Base-by-base conservation (phyloP, 2,329 filamentous ascomycete genomes). In the Tolypocladium tropicale region DNA sequence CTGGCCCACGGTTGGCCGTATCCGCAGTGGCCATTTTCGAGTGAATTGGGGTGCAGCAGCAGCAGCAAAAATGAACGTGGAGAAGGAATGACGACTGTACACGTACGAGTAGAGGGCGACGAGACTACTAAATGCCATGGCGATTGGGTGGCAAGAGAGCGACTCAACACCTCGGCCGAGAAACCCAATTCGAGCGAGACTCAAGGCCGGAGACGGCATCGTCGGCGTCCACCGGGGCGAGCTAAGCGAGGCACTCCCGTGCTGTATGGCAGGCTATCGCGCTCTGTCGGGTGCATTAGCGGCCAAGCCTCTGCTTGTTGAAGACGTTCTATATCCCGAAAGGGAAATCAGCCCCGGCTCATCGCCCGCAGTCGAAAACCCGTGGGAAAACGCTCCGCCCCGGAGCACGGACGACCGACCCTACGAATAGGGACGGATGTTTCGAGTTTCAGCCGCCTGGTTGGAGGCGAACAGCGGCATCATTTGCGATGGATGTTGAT, bases 1-100 rank as follows among this genome's bases (percentile, higher is more conserved):
- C 53, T 39, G 64, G 64, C 5, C 64, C 65, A 28, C 67, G 68
- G 55, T 68, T 65, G 6, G 3, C 16, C 1, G 21, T 16, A 3
- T 25, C 14, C 33, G 9, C 14, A 9, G 51, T 39, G 16, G 34
- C 30, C 51, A 52, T 52, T 25, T n/a, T 39, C 51, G 51, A 49
- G 25, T 11, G 25, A 32, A 28, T 23, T 28, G 23, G 23, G 16
- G 23, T 7, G 23, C 43, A 18, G 46, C 16, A 49, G 28, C 11
- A 12, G 9, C 43, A 18, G n/a, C n/a, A 49, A n/a, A 16, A 32
- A 18, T 49, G 46, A 32, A 32, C 0, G 25, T 32, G 25, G 16
- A 48, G 25, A 32, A 30, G 16, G 3, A 3, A 30, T n/a, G n/a
- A n/a, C n/a, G n/a, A 28, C 5, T 48, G 4, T 14, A 30, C 12